These are phyloP conservation scores for Inga leiocalycina DNA, from an alignment of 306 rosid genomes.

Conservation along the genomic window DNA sequence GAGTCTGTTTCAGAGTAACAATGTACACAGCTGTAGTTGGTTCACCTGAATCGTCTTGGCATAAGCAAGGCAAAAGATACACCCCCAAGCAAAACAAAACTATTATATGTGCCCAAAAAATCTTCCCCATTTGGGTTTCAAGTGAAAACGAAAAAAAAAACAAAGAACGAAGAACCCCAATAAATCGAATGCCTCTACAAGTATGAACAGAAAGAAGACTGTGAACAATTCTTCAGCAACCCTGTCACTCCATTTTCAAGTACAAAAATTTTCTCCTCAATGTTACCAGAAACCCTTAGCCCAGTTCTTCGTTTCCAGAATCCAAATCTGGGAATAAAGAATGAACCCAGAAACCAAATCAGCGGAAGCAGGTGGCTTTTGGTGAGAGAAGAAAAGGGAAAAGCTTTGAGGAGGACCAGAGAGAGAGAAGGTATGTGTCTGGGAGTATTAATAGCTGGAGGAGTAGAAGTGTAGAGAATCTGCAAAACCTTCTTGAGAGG, in stretches of 20 bases:
- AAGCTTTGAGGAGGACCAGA: not conserved
- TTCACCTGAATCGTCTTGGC: conserved; percentile 58
- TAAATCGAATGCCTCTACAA: conserved; percentile 31
- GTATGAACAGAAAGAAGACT: conserved; percentile 10
- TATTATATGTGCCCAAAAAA: conserved; percentile 41
- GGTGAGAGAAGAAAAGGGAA: conserved; percentile 35
- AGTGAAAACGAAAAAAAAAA: not conserved
- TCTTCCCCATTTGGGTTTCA: conserved; percentile 57
- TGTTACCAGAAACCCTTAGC: conserved; percentile 32
- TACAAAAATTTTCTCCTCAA: conserved; percentile 14
- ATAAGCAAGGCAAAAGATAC: conserved; percentile 43
- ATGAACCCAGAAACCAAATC: conserved; percentile 33
- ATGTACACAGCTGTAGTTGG: conserved; percentile 68
- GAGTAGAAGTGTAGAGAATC: conserved; percentile 38
- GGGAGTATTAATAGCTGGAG: conserved; percentile 44
- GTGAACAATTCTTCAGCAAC: conserved; percentile 38
- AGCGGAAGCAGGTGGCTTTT: conserved; percentile 48
- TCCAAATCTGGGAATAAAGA: conserved; percentile 29
- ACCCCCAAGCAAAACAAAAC: conserved; percentile 51
- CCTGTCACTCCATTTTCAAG: conserved; percentile 42
- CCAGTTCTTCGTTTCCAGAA: conserved; percentile 30
- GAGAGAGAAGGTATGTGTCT: conserved; percentile 19
- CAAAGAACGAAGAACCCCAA: conserved; percentile 21
- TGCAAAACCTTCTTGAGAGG: conserved; percentile 50
- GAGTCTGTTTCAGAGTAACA: conserved; percentile 74